A percentile compares a stretch with the other conserved stretches of the same genome.
Evolutionary conservation across 371 early-diverging fungal genomes (phyloP).

Genomic region (Cokeromyces recurvatus): DNA sequence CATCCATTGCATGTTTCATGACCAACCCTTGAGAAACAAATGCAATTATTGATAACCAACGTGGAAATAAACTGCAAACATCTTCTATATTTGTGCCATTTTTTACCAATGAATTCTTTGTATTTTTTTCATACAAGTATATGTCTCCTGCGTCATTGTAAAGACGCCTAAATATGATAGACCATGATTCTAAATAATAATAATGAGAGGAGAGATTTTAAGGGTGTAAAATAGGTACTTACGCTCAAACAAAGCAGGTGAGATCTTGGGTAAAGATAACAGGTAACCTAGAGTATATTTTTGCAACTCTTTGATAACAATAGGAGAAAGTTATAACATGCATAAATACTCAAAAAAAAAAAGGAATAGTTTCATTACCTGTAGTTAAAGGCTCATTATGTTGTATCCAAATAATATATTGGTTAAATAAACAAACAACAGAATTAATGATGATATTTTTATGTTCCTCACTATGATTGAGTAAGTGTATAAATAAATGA

Average conservation of each 20-base stretch:
- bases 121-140: conserved; percentile 24
- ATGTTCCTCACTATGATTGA: conserved; percentile 1
- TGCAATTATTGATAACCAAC: conserved; percentile 34
- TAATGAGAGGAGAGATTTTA: background rate
- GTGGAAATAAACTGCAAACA: conserved; percentile 24
- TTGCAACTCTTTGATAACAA: conserved; percentile 20
- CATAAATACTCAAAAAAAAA: too few species aligned
- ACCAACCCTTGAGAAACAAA: conserved; percentile 28
- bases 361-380: too few species aligned
- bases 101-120: conserved; percentile 13
- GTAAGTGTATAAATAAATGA: conserved; percentile 17
- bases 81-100: background rate
- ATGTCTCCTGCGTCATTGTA: conserved; percentile 24
- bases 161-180: conserved; percentile 17
- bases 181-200: conserved; percentile 28
- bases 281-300: conserved; percentile 23
- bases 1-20: conserved; percentile 43
- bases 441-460: conserved; percentile 11
- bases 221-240: background rate
- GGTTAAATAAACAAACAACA: conserved; percentile 11
- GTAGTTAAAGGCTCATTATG: conserved; percentile 1
- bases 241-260: conserved; percentile 22
- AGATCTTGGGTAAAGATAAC: conserved; percentile 26
- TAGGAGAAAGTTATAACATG: too few species aligned
- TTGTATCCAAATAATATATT: conserved; percentile 8